Evolutionary conservation across 2,329 filamentous ascomycete species (phyloP), one percentile per base, ranked within the genome.

Genomic region (Pezicula neosporulosa): DNA sequence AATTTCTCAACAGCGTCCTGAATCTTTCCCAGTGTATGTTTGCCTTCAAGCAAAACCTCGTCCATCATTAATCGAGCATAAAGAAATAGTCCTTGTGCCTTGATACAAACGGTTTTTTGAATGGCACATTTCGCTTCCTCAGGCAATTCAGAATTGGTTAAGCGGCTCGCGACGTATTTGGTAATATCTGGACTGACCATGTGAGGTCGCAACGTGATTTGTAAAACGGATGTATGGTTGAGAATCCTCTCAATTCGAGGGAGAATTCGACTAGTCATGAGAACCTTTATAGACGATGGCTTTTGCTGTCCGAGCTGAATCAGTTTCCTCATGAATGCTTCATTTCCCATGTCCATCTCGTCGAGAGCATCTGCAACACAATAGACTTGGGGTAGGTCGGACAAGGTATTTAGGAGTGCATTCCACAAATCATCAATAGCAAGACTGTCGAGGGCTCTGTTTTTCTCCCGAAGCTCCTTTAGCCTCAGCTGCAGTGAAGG

Each of bases 341-440:
- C 65, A 15, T 71, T 59, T 0, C 61, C 68, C n/a, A 59, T 37
- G 38, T 74, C 70, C 68, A 77, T 76, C 57, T 78, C 75, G 52
- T 78, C 76, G 2, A 77, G 71, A 47, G 70, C 76, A 67, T 77
- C 75, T 54, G 77, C 73, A 48, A 78, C 72, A 5, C 76, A 72
- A 47, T 70, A 77, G 0, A 66, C 70, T 41, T 52, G 41, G 3
- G 54, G 54, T 5, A 63, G 44, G 33, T 36, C 36, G 9, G 50
- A 12, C 4, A 63, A 27, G 47, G 59, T n/a, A 33, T 55, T 55
- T 3, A 57, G 48, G 4, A 72, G 53, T 30, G 65, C 45, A 7
- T 57, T 50, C 67, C 67, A 72, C 3, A 73, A 54, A 18, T 65
- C 51, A 13, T 52, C 48, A 9, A 48, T 42, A 9, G 56, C 46